A percentile compares a stretch with the other conserved stretches of the same genome.
These are phyloP conservation scores for Irpex sp. DNA, from an alignment of 1,284 basidiomycete genomes.

Conservation along the genomic window DNA sequence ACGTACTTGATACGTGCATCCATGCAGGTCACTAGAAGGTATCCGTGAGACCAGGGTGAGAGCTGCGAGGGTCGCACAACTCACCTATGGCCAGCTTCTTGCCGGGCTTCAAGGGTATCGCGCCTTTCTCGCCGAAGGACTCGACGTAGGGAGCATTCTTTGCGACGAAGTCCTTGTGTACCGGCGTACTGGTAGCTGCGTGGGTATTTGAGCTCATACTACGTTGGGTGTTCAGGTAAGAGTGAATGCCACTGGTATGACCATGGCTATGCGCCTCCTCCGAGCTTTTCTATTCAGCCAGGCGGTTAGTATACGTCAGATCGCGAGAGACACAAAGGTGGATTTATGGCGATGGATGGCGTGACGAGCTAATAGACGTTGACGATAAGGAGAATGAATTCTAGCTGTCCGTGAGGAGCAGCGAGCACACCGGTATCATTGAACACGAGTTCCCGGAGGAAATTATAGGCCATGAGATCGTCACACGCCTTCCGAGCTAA, in stretches of 20 bases:
- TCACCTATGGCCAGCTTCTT: conserved; percentile 45
- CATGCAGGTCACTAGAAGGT: conserved; percentile 58
- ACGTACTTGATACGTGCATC: conserved; percentile 52
- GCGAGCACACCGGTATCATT: not conserved
- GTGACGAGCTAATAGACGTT: conserved; percentile 5
- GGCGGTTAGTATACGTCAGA: conserved; percentile 6
- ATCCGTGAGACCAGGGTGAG: not conserved
- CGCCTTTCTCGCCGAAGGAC: conserved; percentile 39
- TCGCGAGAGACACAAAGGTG: not conserved
- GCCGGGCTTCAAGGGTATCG: conserved; percentile 41
- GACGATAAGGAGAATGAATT: not conserved
- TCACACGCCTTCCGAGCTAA: not conserved
- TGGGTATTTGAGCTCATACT: conserved; percentile 9
- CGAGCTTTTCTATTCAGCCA: conserved; percentile 6
- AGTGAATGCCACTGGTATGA: conserved; percentile 2
- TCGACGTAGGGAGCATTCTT: conserved; percentile 38
- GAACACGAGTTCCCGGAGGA: not conserved
- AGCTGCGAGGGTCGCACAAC: not conserved
- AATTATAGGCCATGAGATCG: not conserved
- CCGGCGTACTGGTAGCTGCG: conserved; percentile 18
- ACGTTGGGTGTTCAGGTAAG: conserved; percentile 12
- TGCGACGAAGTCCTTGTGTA: conserved; percentile 25
- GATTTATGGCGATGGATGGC: conserved; percentile 13
- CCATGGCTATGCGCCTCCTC: conserved; percentile 9
- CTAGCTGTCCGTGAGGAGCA: conserved; percentile 2